Conservation (phyloP, 306 rosid species). For the Corylus heterophylla region DNA sequence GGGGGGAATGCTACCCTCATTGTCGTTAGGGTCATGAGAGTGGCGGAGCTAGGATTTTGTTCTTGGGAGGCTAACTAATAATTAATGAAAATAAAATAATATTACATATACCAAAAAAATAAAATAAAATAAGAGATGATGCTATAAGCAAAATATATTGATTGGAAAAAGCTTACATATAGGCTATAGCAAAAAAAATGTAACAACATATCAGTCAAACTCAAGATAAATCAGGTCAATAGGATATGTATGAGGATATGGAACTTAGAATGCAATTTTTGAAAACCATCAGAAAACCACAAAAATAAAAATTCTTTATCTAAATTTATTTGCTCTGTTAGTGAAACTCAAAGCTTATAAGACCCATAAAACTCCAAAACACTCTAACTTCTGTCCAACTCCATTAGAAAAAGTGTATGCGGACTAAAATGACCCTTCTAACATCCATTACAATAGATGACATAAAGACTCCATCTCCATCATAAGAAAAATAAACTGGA, state of each 20-base stretch:
- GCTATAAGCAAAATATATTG: not conserved
- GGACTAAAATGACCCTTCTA: not conserved
- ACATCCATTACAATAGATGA: not conserved
- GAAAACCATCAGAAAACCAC: not conserved
- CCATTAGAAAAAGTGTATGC: not conserved
- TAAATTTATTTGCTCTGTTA: not conserved
- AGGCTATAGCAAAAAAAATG: not conserved
- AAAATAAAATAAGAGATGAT: not conserved
- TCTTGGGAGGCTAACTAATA: no score
- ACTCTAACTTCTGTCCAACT: not conserved
- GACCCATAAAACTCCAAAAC: not conserved
- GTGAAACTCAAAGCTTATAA: not conserved
- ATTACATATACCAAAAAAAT: no score
- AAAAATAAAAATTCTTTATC: not conserved
- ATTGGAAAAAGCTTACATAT: constrained; percentile 1
- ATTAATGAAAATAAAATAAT: no score
- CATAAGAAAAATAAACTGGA: not conserved
- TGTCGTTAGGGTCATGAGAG: no score
- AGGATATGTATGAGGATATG: not conserved
- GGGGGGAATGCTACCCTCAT: no score
- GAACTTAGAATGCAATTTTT: not conserved
- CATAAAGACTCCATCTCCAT: not conserved
- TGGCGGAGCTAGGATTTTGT: no score
- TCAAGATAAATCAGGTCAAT: not conserved
- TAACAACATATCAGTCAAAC: not conserved